phyloP scores from a whole-genome alignment of 1,284 basidiomycete species.

The Phenoliferia sp. region DNA sequence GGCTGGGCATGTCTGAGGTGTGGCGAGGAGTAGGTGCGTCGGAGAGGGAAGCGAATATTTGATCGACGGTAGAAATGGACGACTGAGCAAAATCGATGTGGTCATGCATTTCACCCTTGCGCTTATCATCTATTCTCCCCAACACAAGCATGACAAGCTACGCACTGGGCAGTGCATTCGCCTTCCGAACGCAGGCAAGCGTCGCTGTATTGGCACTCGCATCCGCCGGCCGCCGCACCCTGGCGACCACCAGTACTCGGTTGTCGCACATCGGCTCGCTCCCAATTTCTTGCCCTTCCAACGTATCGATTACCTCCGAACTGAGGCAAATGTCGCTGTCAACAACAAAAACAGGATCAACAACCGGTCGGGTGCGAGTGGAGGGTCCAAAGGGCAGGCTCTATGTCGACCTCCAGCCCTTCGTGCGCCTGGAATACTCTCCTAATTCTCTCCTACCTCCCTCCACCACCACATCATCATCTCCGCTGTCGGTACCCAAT shows the following conservation, averaged over 20 bases:
- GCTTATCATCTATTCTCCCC: too few relatives aligned
- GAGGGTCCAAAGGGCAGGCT: slow-evolving; percentile 31
- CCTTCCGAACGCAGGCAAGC: too few relatives aligned
- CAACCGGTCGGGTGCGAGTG: slow-evolving; percentile 8
- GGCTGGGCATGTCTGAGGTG: neutral
- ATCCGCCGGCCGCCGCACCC: too few relatives aligned
- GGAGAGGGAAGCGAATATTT: too few relatives aligned
- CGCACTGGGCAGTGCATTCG: too few relatives aligned
- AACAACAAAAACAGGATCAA: neutral
- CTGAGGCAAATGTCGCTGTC: neutral
- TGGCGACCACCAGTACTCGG: neutral
- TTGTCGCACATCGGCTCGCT: slow-evolving; percentile 68
- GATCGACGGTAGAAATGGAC: too few relatives aligned
- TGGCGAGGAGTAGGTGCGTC: neutral
- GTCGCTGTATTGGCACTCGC: neutral
- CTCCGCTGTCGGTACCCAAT: too few relatives aligned
- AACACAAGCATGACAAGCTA: too few relatives aligned
- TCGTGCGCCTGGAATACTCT: slow-evolving; percentile 12
- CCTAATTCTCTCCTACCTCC: neutral
- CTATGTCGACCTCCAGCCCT: slow-evolving; percentile 25
- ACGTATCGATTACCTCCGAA: slow-evolving; percentile 45
- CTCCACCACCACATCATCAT: neutral
- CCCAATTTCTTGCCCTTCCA: slow-evolving; percentile 65
- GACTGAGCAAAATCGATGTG: too few relatives aligned
- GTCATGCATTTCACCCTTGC: too few relatives aligned